Base-by-base conservation (phyloP, 106 monocot genomes). In the Dioscorea dumetorum region DNA sequence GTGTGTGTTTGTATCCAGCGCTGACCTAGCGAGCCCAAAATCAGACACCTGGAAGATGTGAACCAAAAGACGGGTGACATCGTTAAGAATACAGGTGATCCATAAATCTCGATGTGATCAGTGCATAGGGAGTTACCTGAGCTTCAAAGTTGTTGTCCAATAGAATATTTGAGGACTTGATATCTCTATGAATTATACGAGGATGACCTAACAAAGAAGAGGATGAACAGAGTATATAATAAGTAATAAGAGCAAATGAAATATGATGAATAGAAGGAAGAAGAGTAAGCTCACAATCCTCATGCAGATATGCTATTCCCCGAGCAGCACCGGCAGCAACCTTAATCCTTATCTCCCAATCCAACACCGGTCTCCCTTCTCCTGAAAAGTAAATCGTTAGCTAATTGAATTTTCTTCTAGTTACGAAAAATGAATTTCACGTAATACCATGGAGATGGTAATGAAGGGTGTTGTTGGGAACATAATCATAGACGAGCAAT, bases 161-260 rank as follows among this genome's bases (percentile, higher is more conserved):
- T 58, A 94, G 61, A 68, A 94, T 94, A 71, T 94, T 94, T n/a
- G 94, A 94, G 53, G 94, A 87, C 69, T 94, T 94, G 49, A 94
- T 94, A 71, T 94, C 94, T 73, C 94, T 84, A 21, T 94, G 94
- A 52, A 94, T 94, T 58, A 94, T 87, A 64, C 94, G 70, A 23
- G 90, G 94, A 83, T 90, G 90, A 63, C 94, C 94, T 94, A 51
- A 53, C 48, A 33, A 57, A 31, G 2, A 52, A 23, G 68, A 67
- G 3, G 69, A 5, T 60, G 41, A 41, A 41, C 41, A 41, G 41
- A 5, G 41, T 41, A 41, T 41, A 41, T 8, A 41, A 10, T n/a
- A n/a, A n/a, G n/a, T n/a, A n/a, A n/a, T 41, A 10, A 41, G 0
- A 6, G 10, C 1, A 41, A 41, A 41, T 41, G 41, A 41, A 41